Conservation (phyloP, 208 protist species). For the Acanthamoeba royreba region DNA sequence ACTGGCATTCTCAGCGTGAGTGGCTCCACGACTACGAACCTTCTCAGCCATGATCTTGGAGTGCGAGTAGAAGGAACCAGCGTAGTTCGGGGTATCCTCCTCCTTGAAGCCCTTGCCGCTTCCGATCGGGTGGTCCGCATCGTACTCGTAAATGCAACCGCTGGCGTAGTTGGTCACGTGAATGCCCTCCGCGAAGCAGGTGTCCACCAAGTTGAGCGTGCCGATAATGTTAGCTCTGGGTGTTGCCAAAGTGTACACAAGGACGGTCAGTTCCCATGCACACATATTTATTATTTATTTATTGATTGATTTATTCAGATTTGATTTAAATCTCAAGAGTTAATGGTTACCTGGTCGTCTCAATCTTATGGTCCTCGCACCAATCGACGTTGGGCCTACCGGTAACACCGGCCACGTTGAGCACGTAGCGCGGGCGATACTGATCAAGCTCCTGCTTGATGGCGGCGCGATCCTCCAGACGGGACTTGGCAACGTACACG, state of each 20-base stretch:
- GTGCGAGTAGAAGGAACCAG: conserved; percentile 76
- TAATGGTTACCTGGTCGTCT: conserved; percentile 65
- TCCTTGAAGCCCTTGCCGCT: conserved; percentile 74
- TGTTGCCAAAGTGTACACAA: too few species aligned
- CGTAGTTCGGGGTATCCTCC: conserved; percentile 74
- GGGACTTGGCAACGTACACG: background rate
- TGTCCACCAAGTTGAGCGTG: conserved; percentile 71
- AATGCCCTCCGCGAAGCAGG: conserved; percentile 53
- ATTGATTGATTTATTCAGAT: too few species aligned
- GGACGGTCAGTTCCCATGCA: too few species aligned
- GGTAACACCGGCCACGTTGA: conserved; percentile 76
- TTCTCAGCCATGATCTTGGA: conserved; percentile 77
- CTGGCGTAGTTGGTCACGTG: conserved; percentile 81
- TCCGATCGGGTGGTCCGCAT: conserved; percentile 66
- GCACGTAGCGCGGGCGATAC: conserved; percentile 59
- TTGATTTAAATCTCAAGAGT: background rate
- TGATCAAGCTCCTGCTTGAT: conserved; percentile 56
- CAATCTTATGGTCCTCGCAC: conserved; percentile 78
- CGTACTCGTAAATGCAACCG: conserved; percentile 82
- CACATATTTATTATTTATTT: too few species aligned
- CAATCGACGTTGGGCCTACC: conserved; percentile 82
- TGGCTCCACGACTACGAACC: too few species aligned
- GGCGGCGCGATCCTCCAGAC: conserved; percentile 15
- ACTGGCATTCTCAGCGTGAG: too few species aligned
- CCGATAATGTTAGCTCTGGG: conserved; percentile 75